phyloP scores from a whole-genome alignment of 257 asterid species.

The Nemophila menziesii region DNA sequence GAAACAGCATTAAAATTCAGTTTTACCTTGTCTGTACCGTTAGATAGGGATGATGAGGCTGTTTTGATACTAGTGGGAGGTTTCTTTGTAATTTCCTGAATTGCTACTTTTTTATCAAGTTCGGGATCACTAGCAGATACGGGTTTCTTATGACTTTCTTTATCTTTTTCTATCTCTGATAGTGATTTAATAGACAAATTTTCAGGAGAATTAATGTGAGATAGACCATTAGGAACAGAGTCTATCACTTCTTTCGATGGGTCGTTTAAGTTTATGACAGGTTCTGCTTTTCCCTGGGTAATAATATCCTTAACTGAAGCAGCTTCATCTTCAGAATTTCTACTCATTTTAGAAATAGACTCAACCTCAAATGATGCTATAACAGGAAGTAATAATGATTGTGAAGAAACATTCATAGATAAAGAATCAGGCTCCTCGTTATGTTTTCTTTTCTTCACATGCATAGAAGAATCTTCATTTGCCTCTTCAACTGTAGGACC shows the following conservation, averaged over 20 bases:
- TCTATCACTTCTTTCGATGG: slow-evolving; percentile 22
- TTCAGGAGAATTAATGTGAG: slow-evolving; percentile 36
- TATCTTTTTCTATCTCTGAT: slow-evolving; percentile 15
- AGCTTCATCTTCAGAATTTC: slow-evolving; percentile 19
- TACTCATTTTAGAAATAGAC: slow-evolving; percentile 10
- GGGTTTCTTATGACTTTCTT: slow-evolving; percentile 15
- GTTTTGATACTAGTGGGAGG: slow-evolving; percentile 8
- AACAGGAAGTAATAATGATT: background rate
- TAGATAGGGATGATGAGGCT: slow-evolving; percentile 14
- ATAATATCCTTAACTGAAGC: slow-evolving; percentile 17
- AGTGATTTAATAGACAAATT: slow-evolving; percentile 24
- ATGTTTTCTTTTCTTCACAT: slow-evolving; percentile 26
- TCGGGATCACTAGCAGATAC: slow-evolving; percentile 22
- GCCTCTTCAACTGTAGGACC: slow-evolving; percentile 20
- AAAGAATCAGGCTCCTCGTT: slow-evolving; percentile 3
- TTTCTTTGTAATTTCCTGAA: slow-evolving; percentile 4
- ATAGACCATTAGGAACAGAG: slow-evolving; percentile 23
- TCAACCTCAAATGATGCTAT: slow-evolving; percentile 13
- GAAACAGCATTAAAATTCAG: slow-evolving; percentile 20
- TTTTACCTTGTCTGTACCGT: slow-evolving; percentile 20
- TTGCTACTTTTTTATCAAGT: slow-evolving; percentile 15
- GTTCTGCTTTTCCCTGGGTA: slow-evolving; percentile 14
- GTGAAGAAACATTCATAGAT: slow-evolving; percentile 3
- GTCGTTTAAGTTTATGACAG: slow-evolving; percentile 13
- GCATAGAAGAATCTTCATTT: slow-evolving; percentile 17